Percentiles rank a stretch among this genome's conserved stretches.
phyloP scores from a whole-genome alignment of 2,329 filamentous ascomycete genomes.

The Incumbomyces delicatus region DNA sequence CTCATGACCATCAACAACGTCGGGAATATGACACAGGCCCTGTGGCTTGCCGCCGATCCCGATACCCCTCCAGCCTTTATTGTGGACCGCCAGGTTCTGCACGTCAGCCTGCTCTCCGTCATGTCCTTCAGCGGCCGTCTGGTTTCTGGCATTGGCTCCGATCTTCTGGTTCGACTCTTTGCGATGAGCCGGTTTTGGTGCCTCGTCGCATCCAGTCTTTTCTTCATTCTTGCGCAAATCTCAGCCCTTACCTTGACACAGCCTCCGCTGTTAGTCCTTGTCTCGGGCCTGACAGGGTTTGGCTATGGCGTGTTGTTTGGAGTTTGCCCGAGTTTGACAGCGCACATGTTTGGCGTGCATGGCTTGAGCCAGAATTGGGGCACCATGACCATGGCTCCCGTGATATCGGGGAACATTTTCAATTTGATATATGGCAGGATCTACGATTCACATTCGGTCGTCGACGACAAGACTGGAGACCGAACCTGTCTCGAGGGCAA shows the following conservation, averaged over 20 bases:
- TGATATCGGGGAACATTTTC: conserved; percentile 81
- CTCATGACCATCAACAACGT: conserved; percentile 99
- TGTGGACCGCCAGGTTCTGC: conserved; percentile 71
- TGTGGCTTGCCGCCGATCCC: conserved; percentile 80
- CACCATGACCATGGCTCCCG: conserved; percentile 80
- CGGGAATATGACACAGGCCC: conserved; percentile 73
- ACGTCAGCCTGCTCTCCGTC: conserved; percentile 88
- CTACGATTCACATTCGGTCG: conserved; percentile 68
- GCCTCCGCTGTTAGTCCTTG: conserved; percentile 63
- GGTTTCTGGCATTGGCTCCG: conserved; percentile 74
- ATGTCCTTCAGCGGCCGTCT: conserved; percentile 78
- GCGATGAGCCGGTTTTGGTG: conserved; percentile 85
- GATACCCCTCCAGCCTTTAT: conserved; percentile 64
- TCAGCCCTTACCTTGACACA: conserved; percentile 65
- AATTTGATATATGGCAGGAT: conserved; percentile 82
- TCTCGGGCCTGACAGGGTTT: conserved; percentile 76
- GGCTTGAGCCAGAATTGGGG: conserved; percentile 95
- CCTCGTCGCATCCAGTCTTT: conserved; percentile 61
- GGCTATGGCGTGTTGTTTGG: conserved; percentile 92
- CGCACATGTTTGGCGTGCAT: conserved; percentile 81
- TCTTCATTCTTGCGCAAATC: conserved; percentile 73
- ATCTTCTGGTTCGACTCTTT: conserved; percentile 74
- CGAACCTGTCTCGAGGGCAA: conserved; percentile 67
- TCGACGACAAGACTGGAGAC: conserved; percentile 55
- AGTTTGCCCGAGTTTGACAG: conserved; percentile 79